Base-by-base conservation (phyloP, 2,329 filamentous ascomycete genomes). In the Thelonectria blattea region DNA sequence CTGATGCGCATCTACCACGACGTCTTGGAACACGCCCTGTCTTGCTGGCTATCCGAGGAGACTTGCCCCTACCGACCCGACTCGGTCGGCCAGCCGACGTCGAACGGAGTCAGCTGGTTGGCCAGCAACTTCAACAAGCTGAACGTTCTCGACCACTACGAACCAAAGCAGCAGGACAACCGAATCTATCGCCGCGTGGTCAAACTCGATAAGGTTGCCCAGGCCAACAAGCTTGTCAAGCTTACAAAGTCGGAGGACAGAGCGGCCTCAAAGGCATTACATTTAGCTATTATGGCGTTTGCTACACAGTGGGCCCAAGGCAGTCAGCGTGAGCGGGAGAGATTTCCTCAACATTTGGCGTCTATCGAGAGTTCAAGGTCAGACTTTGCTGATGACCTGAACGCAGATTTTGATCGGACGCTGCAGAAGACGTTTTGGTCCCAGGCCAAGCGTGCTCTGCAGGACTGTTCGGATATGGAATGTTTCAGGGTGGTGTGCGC, bases 21-120 rank as follows among this genome's bases (percentile, higher is more conserved):
- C 62, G 83, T 81, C 30, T 75, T 84, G 63, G 82, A 85, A 63
- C 80, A 83, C 64, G 81, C 79, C 12, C 70, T 85, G 7, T 80
- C 81, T 2, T 85, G 83, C 66, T 85, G 83, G 83, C 65, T 84
- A 17, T 83, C 81, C 0, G 82, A 84, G 61, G 75, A 78, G 48
- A 84, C 81, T 3, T 85, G 83, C 55, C 83, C 83, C 1, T 84
- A 84, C 64, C 66, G 70, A 12, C 70, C 70, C 2, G 62, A 61
- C 30, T 61, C 65, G 3, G 61, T 69, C 22, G 57, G 57, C 24
- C 56, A 58, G 5, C 56, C 64, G n/a, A 63, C 62, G n/a, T 65
- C 68, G 12, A 71, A 71, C 45, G 68, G 68, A 14, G 69, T 71
- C 4, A 71, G 69, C 47, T 71, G 69, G 69, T 48, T 71, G 32